phyloP scores from a whole-genome alignment of 2,329 filamentous ascomycete species.

The Penicillium brevicompactum region DNA sequence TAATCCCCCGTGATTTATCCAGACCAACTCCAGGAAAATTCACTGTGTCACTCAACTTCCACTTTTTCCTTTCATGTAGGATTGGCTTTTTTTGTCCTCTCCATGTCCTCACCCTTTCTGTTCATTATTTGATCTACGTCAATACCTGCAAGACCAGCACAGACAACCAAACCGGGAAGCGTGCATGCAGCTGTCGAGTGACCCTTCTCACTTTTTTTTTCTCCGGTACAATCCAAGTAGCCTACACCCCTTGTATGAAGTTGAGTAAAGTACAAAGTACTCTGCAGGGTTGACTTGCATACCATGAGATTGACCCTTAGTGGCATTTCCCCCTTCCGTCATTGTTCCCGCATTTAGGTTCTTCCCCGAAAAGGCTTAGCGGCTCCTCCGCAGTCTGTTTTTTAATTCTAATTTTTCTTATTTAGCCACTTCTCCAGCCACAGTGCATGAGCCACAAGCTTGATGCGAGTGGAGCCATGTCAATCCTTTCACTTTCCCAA shows the following conservation, averaged over 20 bases:
- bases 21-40: constrained; percentile 3
- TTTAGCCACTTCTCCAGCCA: constrained; percentile 1
- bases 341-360: constrained; percentile 12
- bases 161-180: constrained; percentile 20
- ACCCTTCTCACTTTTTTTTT: constrained; percentile 10
- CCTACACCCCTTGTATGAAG: constrained; percentile 4
- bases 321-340: constrained; percentile 28
- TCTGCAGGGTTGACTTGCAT: constrained; percentile 24
- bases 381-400: constrained; percentile 9
- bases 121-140: constrained; percentile 1
- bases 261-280: not conserved
- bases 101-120: not conserved
- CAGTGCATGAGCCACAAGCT: not conserved
- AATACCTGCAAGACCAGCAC: constrained; percentile 18
- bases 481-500: not conserved
- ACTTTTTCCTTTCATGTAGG: not conserved
- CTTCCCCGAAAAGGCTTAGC: constrained; percentile 17
- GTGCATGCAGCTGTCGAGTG: constrained; percentile 22
- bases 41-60: not conserved
- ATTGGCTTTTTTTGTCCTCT: not conserved
- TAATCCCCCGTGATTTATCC: not conserved
- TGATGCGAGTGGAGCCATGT: too few species aligned
- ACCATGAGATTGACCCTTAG: constrained; percentile 8
- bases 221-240: constrained; percentile 5
- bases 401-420: not conserved